Evolutionary conservation across 1,284 basidiomycete species (phyloP).

Genomic region (Mycena citricolor): DNA sequence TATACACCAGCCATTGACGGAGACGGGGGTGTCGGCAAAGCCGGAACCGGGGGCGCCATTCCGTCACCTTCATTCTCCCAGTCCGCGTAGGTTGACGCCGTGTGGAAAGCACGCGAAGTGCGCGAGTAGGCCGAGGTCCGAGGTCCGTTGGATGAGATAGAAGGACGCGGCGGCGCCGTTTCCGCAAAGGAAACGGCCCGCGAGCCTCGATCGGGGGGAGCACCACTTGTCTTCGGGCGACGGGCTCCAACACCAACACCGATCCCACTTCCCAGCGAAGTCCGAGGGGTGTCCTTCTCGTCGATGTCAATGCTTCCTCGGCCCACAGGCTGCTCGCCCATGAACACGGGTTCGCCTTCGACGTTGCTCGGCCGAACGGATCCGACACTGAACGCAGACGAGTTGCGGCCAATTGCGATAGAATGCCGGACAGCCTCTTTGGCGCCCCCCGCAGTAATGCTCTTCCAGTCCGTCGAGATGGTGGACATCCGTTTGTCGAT

Average conservation of each 20-base stretch:
- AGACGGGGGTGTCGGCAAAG: too few species aligned
- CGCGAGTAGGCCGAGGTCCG: conserved; percentile 39
- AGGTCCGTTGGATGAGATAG: conserved; percentile 44
- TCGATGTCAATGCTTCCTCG: conserved; percentile 36
- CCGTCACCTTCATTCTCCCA: background rate
- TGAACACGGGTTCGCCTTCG: conserved; percentile 42
- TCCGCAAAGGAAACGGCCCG: conserved; percentile 67
- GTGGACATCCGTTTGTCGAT: conserved; percentile 84
- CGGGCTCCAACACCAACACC: conserved; percentile 43
- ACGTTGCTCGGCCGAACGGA: conserved; percentile 52
- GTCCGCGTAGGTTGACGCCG: conserved; percentile 35
- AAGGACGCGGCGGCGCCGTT: conserved; percentile 59
- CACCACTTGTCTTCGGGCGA: conserved; percentile 35
- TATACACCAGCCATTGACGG: too few species aligned
- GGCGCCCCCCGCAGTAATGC: conserved; percentile 71
- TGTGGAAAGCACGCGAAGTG: conserved; percentile 55
- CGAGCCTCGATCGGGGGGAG: conserved; percentile 46
- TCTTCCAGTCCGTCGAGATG: conserved; percentile 74
- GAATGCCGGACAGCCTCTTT: conserved; percentile 70
- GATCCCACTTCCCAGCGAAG: conserved; percentile 49
- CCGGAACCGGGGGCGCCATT: too few species aligned
- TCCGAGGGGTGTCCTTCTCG: conserved; percentile 30
- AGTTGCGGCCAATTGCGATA: conserved; percentile 56
- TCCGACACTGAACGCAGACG: conserved; percentile 54
- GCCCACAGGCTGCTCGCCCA: conserved; percentile 39